phyloP scores from a whole-genome alignment of 2,329 filamentous ascomycete genomes.

The Dothistroma septosporum region DNA sequence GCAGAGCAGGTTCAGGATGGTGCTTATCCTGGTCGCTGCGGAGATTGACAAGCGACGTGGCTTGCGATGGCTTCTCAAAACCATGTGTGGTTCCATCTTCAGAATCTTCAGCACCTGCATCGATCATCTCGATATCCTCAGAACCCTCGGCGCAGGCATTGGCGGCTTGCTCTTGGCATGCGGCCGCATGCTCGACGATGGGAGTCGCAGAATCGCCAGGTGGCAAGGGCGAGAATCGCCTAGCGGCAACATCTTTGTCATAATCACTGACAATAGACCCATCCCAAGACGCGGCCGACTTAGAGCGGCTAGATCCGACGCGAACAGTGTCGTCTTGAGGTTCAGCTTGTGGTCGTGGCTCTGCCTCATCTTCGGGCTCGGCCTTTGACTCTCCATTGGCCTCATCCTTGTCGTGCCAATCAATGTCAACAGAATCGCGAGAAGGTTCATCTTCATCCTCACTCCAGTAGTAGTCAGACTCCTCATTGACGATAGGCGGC shows the following conservation, averaged over 20 bases:
- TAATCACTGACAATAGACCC: background rate
- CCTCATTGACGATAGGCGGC: constrained; percentile 1
- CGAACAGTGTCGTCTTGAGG: background rate
- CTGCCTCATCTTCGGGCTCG: background rate
- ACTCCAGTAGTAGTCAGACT: background rate
- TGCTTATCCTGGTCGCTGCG: background rate
- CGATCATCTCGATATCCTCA: background rate
- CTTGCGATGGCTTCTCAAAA: background rate
- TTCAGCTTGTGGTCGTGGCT: background rate
- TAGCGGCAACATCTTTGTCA: background rate
- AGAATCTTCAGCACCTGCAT: background rate
- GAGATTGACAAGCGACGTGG: background rate
- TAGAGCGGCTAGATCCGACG: background rate
- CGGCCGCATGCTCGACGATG: background rate
- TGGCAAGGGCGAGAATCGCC: background rate
- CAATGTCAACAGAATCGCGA: background rate
- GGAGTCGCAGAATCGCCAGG: background rate
- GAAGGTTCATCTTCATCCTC: background rate
- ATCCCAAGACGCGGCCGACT: background rate
- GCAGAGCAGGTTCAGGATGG: background rate
- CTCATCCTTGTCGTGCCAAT: background rate
- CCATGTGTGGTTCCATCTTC: background rate
- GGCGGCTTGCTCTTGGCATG: background rate
- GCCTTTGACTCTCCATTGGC: background rate
- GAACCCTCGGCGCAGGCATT: background rate